These are phyloP conservation scores for Zoysia matrella DNA, from an alignment of 202 grass and related monocot species.

Conservation along the genomic window DNA sequence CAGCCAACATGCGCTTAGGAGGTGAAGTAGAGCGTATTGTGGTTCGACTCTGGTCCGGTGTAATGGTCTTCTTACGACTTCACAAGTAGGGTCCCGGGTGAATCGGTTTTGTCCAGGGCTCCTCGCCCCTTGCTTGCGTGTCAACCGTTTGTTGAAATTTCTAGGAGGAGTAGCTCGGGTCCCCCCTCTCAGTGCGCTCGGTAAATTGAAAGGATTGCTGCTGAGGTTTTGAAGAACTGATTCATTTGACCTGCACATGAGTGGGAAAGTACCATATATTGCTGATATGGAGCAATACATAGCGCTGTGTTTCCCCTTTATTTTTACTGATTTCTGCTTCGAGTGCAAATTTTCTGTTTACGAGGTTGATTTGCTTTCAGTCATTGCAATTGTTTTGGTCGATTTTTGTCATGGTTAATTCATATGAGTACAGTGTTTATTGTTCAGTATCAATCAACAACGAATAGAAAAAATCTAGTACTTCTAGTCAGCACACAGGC, in stretches of 20 bases:
- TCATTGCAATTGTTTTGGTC: background rate
- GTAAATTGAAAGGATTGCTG: background rate
- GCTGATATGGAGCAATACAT: background rate
- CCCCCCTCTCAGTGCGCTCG: background rate
- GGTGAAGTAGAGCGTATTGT: background rate
- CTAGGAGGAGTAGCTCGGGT: background rate
- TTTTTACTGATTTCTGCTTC: background rate
- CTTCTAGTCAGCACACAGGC: background rate
- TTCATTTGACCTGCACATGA: background rate
- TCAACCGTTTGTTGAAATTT: conserved; percentile 51
- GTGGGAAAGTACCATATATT: background rate
- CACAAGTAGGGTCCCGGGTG: background rate
- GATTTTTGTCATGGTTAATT: background rate
- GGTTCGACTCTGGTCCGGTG: background rate
- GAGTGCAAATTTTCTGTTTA: background rate
- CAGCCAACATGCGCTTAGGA: background rate
- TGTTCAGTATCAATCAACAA: background rate
- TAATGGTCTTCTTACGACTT: background rate
- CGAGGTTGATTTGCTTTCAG: background rate
- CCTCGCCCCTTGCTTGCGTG: conserved; percentile 1
- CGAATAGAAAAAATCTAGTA: background rate
- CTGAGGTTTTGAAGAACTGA: background rate
- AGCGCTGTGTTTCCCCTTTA: background rate
- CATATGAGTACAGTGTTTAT: background rate
- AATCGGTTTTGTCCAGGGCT: background rate